Evolutionary conservation across 2,329 filamentous ascomycete species (phyloP).

Genomic region (Metarhizium brunneum): DNA sequence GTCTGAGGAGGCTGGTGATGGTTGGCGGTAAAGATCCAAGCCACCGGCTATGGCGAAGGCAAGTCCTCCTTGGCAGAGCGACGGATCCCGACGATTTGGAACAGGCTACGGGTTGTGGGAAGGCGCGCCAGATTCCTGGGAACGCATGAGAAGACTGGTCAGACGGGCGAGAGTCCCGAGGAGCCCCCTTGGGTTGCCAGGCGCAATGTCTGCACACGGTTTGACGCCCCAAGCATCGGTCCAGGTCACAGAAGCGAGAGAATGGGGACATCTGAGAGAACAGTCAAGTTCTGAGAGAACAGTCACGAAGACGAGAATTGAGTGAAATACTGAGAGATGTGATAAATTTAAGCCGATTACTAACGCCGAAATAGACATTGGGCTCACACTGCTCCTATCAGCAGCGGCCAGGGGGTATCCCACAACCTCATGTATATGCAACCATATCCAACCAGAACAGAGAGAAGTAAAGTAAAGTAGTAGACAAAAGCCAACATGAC

Average conservation of each 20-base stretch:
- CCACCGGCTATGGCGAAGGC: neutral
- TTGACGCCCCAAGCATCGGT: too few relatives aligned
- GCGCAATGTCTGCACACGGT: too few relatives aligned
- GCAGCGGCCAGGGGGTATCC: neutral
- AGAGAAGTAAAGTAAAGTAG: neutral
- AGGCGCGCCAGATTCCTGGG: too few relatives aligned
- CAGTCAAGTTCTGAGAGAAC: too few relatives aligned
- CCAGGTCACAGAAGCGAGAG: too few relatives aligned
- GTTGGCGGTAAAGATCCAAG: neutral
- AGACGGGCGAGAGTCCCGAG: too few relatives aligned
- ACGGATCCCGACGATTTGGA: neutral
- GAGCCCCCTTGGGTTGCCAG: too few relatives aligned
- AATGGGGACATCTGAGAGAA: too few relatives aligned
- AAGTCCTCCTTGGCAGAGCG: neutral
- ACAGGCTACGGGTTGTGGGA: neutral
- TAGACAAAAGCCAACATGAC: neutral
- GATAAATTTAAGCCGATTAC: neutral
- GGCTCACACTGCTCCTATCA: neutral
- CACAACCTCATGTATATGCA: neutral
- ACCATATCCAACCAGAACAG: neutral
- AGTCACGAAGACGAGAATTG: too few relatives aligned
- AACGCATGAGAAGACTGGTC: too few relatives aligned
- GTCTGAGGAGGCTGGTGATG: neutral
- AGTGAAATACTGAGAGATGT: neutral
- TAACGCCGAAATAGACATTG: neutral